Percentiles rank a stretch among this genome's conserved stretches.
phyloP scores from a whole-genome alignment of 306 rosid genomes.

The Macrotyloma uniflorum region DNA sequence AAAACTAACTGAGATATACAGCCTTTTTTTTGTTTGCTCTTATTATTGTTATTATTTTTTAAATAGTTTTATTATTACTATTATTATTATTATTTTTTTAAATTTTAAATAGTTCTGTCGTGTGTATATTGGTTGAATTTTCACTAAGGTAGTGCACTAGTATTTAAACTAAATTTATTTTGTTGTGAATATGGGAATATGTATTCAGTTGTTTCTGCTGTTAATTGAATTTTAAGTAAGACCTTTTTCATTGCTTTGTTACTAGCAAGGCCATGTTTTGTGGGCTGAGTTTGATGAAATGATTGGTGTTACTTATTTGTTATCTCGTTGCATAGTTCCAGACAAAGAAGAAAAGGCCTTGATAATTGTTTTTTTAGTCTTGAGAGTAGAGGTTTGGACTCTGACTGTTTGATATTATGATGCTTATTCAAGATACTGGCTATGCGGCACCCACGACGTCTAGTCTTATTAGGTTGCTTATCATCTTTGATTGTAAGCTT shows the following conservation, averaged over 20 bases:
- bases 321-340: conserved; percentile 4
- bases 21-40: not conserved
- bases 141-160: not conserved
- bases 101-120: not conserved
- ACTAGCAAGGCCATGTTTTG: conserved; percentile 16
- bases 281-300: conserved; percentile 5
- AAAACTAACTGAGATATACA: conserved; percentile 22
- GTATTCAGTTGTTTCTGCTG: not conserved
- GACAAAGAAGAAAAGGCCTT: not conserved
- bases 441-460: conserved; percentile 91
- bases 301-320: not conserved
- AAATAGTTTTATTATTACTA: too few species aligned
- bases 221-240: not conserved
- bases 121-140: conserved; percentile 1
- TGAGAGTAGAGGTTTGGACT: conserved; percentile 16
- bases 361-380: not conserved
- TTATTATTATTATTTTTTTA: not conserved
- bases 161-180: not conserved
- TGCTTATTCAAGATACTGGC: conserved; percentile 75
- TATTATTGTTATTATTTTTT: not conserved
- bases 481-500: conserved; percentile 79
- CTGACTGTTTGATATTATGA: conserved; percentile 34
- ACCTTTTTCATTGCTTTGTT: not conserved
- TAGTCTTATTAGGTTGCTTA: conserved; percentile 86
- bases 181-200: not conserved